Percentiles rank a stretch among this genome's conserved stretches.
Conservation (phyloP, 768 basidiomycete genomes). For the Dacryopinax spathularia region DNA sequence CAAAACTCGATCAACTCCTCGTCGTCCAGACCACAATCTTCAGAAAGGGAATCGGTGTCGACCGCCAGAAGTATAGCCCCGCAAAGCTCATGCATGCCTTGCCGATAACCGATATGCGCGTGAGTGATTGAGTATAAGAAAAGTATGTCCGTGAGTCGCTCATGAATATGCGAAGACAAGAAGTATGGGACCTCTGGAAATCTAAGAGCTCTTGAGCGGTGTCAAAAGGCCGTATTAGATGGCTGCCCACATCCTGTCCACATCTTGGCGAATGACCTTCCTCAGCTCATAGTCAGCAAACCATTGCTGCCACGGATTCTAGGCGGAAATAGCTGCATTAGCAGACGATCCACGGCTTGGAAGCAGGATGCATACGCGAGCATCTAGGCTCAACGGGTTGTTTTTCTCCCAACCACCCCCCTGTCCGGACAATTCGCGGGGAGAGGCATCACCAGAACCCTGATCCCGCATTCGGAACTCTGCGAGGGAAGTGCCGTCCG, state of each 20-base stretch:
- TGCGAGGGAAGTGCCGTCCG: constrained; percentile 72
- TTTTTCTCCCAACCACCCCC: constrained; percentile 47
- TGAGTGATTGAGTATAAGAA: constrained; percentile 71
- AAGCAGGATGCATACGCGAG: constrained; percentile 37
- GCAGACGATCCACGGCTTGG: background rate
- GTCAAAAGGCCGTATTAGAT: background rate
- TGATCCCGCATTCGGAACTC: constrained; percentile 44
- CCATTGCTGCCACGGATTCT: constrained; percentile 96
- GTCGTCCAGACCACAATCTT: background rate
- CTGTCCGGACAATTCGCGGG: constrained; percentile 16
- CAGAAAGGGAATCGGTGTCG: constrained; percentile 62
- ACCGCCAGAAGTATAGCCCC: constrained; percentile 74
- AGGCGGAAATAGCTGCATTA: constrained; percentile 7
- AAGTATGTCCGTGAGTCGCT: constrained; percentile 69
- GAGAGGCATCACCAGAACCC: constrained; percentile 20
- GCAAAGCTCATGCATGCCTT: constrained; percentile 97
- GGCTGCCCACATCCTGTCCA: constrained; percentile 74
- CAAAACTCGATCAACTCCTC: constrained; percentile 43
- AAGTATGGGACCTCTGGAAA: constrained; percentile 97
- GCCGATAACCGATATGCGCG: constrained; percentile 79
- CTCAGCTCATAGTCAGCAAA: constrained; percentile 79
- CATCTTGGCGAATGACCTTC: constrained; percentile 83
- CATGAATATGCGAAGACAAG: constrained; percentile 56
- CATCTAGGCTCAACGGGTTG: constrained; percentile 69
- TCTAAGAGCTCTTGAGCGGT: constrained; percentile 30